Base-by-base conservation (phyloP, 75 land plant species). In the Cunninghamia lanceolata region DNA sequence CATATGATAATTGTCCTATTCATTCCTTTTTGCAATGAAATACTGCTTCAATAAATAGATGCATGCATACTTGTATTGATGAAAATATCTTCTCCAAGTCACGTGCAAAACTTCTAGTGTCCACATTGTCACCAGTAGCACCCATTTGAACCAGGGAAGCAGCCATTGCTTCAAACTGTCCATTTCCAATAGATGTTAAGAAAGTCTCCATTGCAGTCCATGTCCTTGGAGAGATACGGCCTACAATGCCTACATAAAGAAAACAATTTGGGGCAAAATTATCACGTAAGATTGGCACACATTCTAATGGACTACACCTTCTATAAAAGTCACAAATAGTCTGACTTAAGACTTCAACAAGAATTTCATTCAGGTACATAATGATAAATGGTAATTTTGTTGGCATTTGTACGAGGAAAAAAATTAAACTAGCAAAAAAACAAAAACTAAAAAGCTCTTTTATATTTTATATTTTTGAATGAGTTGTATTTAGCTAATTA, bases 141-240 rank as follows among this genome's bases (percentile, higher is more conserved):
- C 99, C 99, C 99, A 98, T 96, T 86, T 95, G 92, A 45, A 93
- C 91, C 75, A 98, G 89, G 50, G 99, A 91, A 85, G 92, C 88
- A 46, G 99, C 99, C 99, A 98, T 98, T 74, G 95, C 90, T 36
- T 91, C 92, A 86, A 95, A 98, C 85, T 98, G 95, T 82, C 95
- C 94, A 78, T 84, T 92, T 75, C 91, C 95, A 84, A 98, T 88
- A 36, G 99, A 96, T 81, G 91, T 84, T 86, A 98, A 89, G 91
- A 98, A 98, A 63, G 91, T 88, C 74, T 98, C 99, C 92, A 98
- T 90, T n/a, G 99, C 99, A 86, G 89, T 92, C 99, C 99, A 98
- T 39, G 99, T 98, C 82, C 91, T 85, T 45, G 97, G 99, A 50
- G 99, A 98, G 86, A 98, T 95, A 17, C 99, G 95, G 42, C 99